Evolutionary conservation across 2,329 filamentous ascomycete genomes (phyloP), one percentile per base, ranked within the genome.

Genomic region (Bretziella fagacearum): DNA sequence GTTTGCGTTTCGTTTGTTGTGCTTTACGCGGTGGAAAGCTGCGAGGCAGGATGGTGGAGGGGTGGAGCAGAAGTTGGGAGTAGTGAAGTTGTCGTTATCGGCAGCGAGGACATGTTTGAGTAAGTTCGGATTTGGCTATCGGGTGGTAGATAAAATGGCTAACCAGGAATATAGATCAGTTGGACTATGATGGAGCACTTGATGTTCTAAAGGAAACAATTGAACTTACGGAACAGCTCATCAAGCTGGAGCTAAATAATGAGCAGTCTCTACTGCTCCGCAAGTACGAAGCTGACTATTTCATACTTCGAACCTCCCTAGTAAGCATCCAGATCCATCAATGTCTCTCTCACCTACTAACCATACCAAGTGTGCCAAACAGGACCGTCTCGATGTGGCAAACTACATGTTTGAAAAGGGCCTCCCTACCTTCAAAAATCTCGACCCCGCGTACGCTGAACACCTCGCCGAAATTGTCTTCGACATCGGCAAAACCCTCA

Each of bases 371-470:
- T 73, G 79, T 25, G 93, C 80, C 77, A 76, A 77, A 54, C 78
- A 86, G 56, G 68, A 74, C 33, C 73, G 79, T 33, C 66, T 81
- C 11, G 81, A 89, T 49, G 71, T 86, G 41, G 83, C 84, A 23
- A 84, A 93, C 47, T 76, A 84, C 59, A 76, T 91, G 67, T 87
- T 80, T 59, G 61, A 61, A 29, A 82, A 82, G 54, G 61, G 74
- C 1, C 62, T 64, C 54, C 62, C 51, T n/a, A 59, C 62, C 7
- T 59, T 54, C 30, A 56, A 55, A 18, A 55, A 45, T 1, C 57
- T 73, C 2, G 68, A 77, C 36, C 59, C 69, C 0, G 52, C 60
- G 2, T 68, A 68, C 1, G 66, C 70, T 2, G 80, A 87, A 57
- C 67, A 65, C 30, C 61, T 87, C 36, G 71, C 77, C 3, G 78